phyloP scores from a whole-genome alignment of 2,329 filamentous ascomycete genomes.

The Zymoseptoria tritici region DNA sequence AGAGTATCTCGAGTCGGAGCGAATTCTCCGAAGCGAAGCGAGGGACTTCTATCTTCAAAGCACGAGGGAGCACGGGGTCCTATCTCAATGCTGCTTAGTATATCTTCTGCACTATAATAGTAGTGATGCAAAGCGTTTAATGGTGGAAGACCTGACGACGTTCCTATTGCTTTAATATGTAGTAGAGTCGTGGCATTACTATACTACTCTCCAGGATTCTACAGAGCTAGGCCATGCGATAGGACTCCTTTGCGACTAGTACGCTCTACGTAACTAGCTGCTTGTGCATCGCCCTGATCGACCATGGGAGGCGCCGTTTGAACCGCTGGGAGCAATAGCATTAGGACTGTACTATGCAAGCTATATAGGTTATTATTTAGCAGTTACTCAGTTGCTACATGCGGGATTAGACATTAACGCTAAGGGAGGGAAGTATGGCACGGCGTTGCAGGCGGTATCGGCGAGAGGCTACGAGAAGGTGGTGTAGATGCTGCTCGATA shows the following conservation, averaged over 20 bases:
- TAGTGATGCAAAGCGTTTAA: constrained; percentile 4
- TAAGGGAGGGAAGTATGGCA: too few relatives aligned
- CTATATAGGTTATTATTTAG: constrained; percentile 2
- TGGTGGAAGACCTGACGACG: constrained; percentile 3
- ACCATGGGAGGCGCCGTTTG: constrained; percentile 1
- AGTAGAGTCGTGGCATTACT: constrained; percentile 9
- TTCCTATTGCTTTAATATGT: constrained; percentile 15
- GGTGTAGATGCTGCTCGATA: background rate
- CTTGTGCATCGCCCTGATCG: constrained; percentile 3
- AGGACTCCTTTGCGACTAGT: constrained; percentile 5
- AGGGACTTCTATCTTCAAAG: constrained; percentile 7
- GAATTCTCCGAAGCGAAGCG: constrained; percentile 7
- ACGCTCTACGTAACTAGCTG: too few relatives aligned
- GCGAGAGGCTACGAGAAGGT: background rate
- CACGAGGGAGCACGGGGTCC: constrained; percentile 3
- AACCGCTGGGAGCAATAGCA: background rate
- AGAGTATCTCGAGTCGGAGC: constrained; percentile 19
- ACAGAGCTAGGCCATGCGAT: background rate
- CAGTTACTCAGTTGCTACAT: constrained; percentile 19
- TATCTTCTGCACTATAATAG: constrained; percentile 10
- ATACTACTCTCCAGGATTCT: constrained; percentile 6
- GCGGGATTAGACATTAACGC: too few relatives aligned
- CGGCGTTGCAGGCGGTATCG: background rate
- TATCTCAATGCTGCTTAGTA: constrained; percentile 10
- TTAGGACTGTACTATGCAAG: constrained; percentile 8